A percentile compares a stretch with the other conserved stretches of the same genome.
Evolutionary conservation across 352 stramenopile genomes (phyloP).

Genomic region (Phytopythium oedochilum): DNA sequence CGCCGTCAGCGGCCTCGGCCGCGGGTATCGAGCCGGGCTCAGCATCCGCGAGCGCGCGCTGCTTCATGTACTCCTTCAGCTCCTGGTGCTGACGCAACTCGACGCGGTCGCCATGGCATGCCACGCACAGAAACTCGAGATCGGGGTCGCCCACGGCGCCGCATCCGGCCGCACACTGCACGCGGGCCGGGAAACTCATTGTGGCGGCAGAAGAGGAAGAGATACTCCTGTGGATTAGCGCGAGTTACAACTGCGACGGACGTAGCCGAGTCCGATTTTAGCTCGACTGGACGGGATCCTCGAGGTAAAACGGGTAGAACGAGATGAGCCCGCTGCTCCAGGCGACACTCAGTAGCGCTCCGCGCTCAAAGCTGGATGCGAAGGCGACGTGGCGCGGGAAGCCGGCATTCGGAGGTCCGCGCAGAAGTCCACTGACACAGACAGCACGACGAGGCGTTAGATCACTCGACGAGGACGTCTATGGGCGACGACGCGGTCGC

Average conservation of each 20-base stretch:
- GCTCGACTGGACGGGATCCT: conserved; percentile 16
- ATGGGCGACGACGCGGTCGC: conserved; percentile 1
- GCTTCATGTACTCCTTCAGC: conserved; percentile 28
- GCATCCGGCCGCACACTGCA: conserved; percentile 49
- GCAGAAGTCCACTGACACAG: conserved; percentile 38
- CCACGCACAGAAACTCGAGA: conserved; percentile 56
- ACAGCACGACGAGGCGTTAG: neutral
- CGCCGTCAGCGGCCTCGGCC: neutral
- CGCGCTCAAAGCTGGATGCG: conserved; percentile 62
- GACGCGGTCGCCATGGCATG: conserved; percentile 51
- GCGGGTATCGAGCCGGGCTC: neutral
- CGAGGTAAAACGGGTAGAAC: conserved; percentile 79
- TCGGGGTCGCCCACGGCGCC: conserved; percentile 55
- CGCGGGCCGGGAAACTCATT: conserved; percentile 46
- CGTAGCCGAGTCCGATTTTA: neutral
- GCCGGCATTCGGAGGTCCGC: conserved; percentile 52
- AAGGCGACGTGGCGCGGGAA: conserved; percentile 56
- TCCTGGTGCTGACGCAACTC: conserved; percentile 40
- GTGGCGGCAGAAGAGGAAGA: neutral
- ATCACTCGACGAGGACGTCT: neutral
- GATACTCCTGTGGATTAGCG: neutral
- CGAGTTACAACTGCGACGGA: neutral
- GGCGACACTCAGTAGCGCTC: conserved; percentile 59
- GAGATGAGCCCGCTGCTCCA: conserved; percentile 78
- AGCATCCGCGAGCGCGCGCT: neutral